Evolutionary conservation across 148 eudicot species (phyloP).

Genomic region (Selenicereus undatus): DNA sequence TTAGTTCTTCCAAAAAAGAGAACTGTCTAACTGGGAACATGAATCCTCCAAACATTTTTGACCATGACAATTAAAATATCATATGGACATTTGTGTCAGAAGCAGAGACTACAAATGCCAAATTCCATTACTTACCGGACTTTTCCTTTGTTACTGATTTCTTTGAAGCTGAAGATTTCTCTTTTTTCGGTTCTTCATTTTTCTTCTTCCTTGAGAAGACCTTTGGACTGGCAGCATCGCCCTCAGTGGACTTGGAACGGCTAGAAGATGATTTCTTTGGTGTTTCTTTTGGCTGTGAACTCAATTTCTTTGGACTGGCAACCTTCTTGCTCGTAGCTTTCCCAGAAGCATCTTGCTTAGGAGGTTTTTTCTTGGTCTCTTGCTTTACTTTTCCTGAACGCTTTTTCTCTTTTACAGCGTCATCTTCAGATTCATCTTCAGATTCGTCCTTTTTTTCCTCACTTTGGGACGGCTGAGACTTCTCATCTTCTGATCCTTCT

Average conservation of each 20-base stretch:
- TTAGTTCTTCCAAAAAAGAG: background rate
- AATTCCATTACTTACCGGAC: conserved; percentile 39
- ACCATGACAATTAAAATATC: background rate
- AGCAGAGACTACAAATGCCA: background rate
- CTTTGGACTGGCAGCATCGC: conserved; percentile 50
- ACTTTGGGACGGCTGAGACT: conserved; percentile 45
- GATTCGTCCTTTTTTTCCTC: conserved; percentile 38
- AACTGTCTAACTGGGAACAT: background rate
- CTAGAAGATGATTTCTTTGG: conserved; percentile 50
- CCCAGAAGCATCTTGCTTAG: conserved; percentile 41
- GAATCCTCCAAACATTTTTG: background rate
- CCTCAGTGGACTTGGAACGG: conserved; percentile 37
- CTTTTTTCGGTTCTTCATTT: conserved; percentile 48
- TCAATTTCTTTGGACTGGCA: conserved; percentile 42
- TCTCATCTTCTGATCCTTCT: conserved; percentile 50
- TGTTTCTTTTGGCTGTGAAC: conserved; percentile 43
- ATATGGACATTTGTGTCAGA: background rate
- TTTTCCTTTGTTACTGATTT: conserved; percentile 59
- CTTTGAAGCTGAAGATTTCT: conserved; percentile 62
- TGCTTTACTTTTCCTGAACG: conserved; percentile 33
- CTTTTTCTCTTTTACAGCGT: conserved; percentile 33
- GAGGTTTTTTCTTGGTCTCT: conserved; percentile 41
- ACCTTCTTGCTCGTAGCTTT: conserved; percentile 51
- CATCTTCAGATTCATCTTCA: conserved; percentile 56
- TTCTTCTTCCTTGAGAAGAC: conserved; percentile 73